phyloP scores from a whole-genome alignment of 192 early-diverging fungal species.

The Diversispora eburnea region DNA sequence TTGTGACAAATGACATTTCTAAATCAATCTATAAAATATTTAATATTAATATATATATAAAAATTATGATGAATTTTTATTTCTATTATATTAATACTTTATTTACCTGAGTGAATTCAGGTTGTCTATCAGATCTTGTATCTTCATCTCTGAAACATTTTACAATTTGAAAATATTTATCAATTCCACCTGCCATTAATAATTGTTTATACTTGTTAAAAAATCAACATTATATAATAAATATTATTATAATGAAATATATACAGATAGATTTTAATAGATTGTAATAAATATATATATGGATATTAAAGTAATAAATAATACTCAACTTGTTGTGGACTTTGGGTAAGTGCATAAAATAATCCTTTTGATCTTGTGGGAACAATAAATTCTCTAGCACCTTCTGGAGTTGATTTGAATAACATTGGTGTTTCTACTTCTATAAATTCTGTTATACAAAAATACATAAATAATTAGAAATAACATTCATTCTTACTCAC shows the following conservation, averaged over 20 bases:
- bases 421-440: slow-evolving; percentile 93
- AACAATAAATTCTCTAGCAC: slow-evolving; percentile 91
- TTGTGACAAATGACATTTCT: slow-evolving; percentile 81
- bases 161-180: slow-evolving; percentile 91
- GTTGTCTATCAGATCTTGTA: slow-evolving; percentile 81
- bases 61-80: not conserved
- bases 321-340: slow-evolving; percentile 71
- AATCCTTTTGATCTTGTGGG: slow-evolving; percentile 70
- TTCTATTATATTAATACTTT: not conserved
- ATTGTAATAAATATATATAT: not conserved
- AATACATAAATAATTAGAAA: slow-evolving; percentile 14
- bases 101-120: slow-evolving; percentile 87
- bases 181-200: slow-evolving; percentile 85
- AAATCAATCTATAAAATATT: slow-evolving; percentile 67
- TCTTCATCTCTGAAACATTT: slow-evolving; percentile 91
- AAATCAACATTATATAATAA: not conserved
- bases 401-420: slow-evolving; percentile 91
- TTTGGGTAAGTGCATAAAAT: slow-evolving; percentile 88
- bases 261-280: not conserved
- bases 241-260: not conserved
- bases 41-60: not conserved
- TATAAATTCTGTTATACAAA: slow-evolving; percentile 56
- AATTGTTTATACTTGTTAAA: slow-evolving; percentile 80
- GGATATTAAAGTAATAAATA: not conserved
- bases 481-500: not conserved